Conservation (phyloP, 2,329 filamentous ascomycete species). For the Anisogramma anomala region DNA sequence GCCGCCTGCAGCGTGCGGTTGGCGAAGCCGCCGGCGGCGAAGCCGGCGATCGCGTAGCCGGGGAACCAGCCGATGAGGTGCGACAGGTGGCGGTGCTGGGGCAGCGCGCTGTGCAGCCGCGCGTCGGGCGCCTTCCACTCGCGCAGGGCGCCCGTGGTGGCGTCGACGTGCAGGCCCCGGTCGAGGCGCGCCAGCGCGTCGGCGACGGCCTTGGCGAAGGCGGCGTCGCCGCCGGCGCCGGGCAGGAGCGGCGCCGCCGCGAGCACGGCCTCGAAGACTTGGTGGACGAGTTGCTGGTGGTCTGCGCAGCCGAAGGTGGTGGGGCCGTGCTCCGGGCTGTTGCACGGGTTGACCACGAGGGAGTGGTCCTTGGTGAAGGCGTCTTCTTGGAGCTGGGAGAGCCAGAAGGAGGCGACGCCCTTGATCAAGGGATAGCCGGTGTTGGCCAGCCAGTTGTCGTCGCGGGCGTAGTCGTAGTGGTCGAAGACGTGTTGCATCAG, state of each 20-base stretch:
- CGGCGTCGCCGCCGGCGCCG: constrained; percentile 20
- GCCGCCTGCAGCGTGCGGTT: constrained; percentile 32
- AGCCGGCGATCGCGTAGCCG: constrained; percentile 36
- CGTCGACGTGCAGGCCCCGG: constrained; percentile 35
- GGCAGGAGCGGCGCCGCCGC: constrained; percentile 16
- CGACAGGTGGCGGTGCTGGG: constrained; percentile 39
- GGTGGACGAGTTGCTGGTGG: constrained; percentile 39
- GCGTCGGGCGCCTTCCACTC: constrained; percentile 38
- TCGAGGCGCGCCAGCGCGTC: constrained; percentile 34
- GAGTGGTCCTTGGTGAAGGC: constrained; percentile 36
- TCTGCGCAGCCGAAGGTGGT: constrained; percentile 43
- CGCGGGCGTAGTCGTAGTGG: constrained; percentile 40
- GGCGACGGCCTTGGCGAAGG: constrained; percentile 26
- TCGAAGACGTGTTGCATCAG: constrained; percentile 50
- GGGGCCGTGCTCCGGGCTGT: constrained; percentile 44
- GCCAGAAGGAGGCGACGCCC: constrained; percentile 43
- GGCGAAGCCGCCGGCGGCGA: constrained; percentile 28
- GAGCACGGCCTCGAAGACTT: constrained; percentile 29
- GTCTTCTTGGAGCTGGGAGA: constrained; percentile 41
- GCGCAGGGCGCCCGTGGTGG: constrained; percentile 30
- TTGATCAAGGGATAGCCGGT: constrained; percentile 43
- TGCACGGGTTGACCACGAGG: constrained; percentile 46
- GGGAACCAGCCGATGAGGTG: constrained; percentile 46
- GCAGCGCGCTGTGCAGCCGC: constrained; percentile 18
- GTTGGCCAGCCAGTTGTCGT: constrained; percentile 33